Base-by-base conservation (phyloP, 805 yeast genomes). In the Henningerozyma blattae region DNA sequence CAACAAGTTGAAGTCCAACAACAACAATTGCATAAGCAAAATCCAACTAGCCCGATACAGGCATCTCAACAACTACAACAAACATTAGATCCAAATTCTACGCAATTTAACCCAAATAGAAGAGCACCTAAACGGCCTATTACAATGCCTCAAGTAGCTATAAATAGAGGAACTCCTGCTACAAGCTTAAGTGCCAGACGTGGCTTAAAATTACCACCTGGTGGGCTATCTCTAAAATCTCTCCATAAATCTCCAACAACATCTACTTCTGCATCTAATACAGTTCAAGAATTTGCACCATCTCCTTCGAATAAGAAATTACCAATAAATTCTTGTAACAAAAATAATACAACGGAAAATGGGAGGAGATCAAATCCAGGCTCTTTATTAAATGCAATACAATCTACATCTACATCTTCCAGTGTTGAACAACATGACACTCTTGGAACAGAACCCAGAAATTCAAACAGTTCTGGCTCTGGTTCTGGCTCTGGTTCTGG, bases 111-210 rank as follows among this genome's bases (percentile, higher is more conserved):
- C 39, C 55, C 52, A 30, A 45, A 33, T 29, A 45, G 55, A 35
- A 45, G 45, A 35, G 55, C 53, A 2, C 52, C 58, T 27, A 43
- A 43, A 36, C 42, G 54, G 32, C 53, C 53, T 18, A 34, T 35
- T 3, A 22, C 38, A 17, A 12, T 5, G 10, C 15, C 14, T 24
- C 27, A 13, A 9, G n/a, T n/a, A n/a, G 14, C 15, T 24, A 13
- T 8, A 24, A 10, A 15, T 4, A 18, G 14, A 22, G n/a, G 30
- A 5, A 22, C 66, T 68, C 68, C 50, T 72, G 72, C 41, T 76
- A 95, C 63, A 74, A 89, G 44, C 77, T 69, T 50, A 81, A 95
- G 58, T 77, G 83, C 47, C 81, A 75, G 68, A 78, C 70, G 75
- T 87, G 94, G 78, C 69, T 82, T 65, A 75, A 60, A 58, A 72